Conservation (phyloP, 2,329 filamentous ascomycete species). For the Talaromyces pinophilus region DNA sequence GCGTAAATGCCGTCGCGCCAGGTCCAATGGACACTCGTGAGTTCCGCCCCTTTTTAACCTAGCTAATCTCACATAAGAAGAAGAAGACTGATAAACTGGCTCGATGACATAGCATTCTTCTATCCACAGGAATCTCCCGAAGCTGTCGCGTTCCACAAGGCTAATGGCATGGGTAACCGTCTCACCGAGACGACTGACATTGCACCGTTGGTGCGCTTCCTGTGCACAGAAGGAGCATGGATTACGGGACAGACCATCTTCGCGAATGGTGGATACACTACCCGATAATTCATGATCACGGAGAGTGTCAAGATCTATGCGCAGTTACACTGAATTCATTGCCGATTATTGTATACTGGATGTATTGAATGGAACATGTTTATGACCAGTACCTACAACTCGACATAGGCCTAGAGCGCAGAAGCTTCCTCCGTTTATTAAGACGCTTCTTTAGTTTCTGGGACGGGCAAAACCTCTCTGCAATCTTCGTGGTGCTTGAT, state of each 20-base stretch:
- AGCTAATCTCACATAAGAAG: not conserved
- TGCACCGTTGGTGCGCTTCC: constrained; percentile 49
- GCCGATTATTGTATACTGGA: not conserved
- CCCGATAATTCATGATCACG: constrained; percentile 23
- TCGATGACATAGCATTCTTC: constrained; percentile 41
- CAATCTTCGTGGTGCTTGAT: not conserved
- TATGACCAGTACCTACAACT: not conserved
- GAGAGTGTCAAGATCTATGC: not conserved
- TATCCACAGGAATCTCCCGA: constrained; percentile 48
- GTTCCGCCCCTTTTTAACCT: constrained; percentile 14
- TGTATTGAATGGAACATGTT: not conserved
- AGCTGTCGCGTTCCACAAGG: constrained; percentile 50
- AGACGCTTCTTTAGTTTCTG: not conserved
- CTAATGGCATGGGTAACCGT: constrained; percentile 45
- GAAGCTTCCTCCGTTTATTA: not conserved
- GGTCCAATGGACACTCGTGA: constrained; percentile 57
- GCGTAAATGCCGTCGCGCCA: constrained; percentile 55
- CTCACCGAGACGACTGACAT: constrained; percentile 50
- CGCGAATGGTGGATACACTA: constrained; percentile 53
- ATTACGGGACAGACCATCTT: constrained; percentile 53
- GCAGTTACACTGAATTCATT: not conserved
- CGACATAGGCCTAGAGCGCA: not conserved
- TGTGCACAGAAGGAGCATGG: constrained; percentile 49
- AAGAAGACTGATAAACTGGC: not conserved
- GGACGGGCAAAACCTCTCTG: not conserved